Evolutionary conservation across 306 rosid species (phyloP), one percentile per base, ranked within the genome.

Genomic region (Lathyrus oleraceus): DNA sequence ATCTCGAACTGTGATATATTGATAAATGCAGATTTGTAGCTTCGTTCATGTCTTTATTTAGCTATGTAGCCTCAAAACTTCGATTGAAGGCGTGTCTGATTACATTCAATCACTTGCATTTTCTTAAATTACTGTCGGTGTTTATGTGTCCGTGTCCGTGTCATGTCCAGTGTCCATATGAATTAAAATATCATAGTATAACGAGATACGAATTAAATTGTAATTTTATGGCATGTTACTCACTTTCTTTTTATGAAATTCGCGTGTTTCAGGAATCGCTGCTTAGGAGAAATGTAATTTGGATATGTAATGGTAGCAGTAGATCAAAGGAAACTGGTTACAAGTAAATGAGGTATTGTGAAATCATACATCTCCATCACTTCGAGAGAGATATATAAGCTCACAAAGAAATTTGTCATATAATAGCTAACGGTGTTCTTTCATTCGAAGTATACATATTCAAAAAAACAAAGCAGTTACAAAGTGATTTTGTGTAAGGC

Each of bases 211-310:
- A n/a, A n/a, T n/a, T n/a, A n/a, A n/a, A n/a, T n/a, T n/a, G n/a
- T n/a, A n/a, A n/a, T n/a, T n/a, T n/a, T n/a, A n/a, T n/a, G n/a
- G n/a, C n/a, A n/a, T n/a, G n/a, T n/a, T n/a, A n/a, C n/a, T n/a
- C n/a, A n/a, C n/a, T n/a, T n/a, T n/a, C n/a, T n/a, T n/a, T n/a
- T 43, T 72, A 78, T 39, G 8, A 13, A 59, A 23, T 71, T 65
- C 19, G 45, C 15, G 75, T 75, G 76, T 52, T 76, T 79, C 87
- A 95, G 99, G 97, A 79, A 89, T 91, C 82, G 95, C 95, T 83
- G 81, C 99, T 49, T 95, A 95, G 96, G 80, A 77, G 85, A 83
- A 79, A 76, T 87, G 84, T 71, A 77, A 74, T 82, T 82, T 79
- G 86, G 78, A 76, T 74, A 74, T 78, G 72, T 79, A 79, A 79